Base-by-base conservation (phyloP, 208 protist genomes). In the Acanthamoeba quina region DNA sequence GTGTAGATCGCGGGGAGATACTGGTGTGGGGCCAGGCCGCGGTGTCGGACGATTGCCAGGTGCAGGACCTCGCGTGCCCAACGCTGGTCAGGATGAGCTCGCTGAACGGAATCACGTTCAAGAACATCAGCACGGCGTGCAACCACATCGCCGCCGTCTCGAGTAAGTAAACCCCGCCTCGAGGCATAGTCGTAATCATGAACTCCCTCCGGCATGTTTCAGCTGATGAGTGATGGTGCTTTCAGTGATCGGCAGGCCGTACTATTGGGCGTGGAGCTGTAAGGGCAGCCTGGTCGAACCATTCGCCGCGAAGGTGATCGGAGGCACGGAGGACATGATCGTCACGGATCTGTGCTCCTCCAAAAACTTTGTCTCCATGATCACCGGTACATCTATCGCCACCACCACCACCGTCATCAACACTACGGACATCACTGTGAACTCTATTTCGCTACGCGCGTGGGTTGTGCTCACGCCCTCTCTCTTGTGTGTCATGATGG, bases 141-240 rank as follows among this genome's bases (percentile, higher is more conserved):
- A 66, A 88, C 24, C 56, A 66, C 56, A 88, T 88, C 52, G 80
- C 56, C 47, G 80, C 80, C 26, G 47, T 88, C 47, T 88, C 80
- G 9, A 80, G 72, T 80, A 58, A 9, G 76, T 86, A 47, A 9
- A 24, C 34, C 6, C 37, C 29, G 37, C 3, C 37, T 41, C 37
- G 37, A 41, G 37, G 4, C 37, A 41, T 37, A 2, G 1, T 37
- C 34, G 2, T 2, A 37, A 37, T 37, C 34, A 37, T 37, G 34
- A 37, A 37, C 74, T 34, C 74, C 19, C 34, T 54, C 29, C 11
- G 4, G 13, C 41, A 37, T 19, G 13, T 78, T 9, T 78, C 21
- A 26, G 10, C 74, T 82, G 21, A 82, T 21, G 5, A 6, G 15
- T 31, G 19, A 15, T 26, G 7, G 44, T 54, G 44, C 7, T 0